phyloP scores from a whole-genome alignment of 768 basidiomycete species.

The Tricholoma terreum region DNA sequence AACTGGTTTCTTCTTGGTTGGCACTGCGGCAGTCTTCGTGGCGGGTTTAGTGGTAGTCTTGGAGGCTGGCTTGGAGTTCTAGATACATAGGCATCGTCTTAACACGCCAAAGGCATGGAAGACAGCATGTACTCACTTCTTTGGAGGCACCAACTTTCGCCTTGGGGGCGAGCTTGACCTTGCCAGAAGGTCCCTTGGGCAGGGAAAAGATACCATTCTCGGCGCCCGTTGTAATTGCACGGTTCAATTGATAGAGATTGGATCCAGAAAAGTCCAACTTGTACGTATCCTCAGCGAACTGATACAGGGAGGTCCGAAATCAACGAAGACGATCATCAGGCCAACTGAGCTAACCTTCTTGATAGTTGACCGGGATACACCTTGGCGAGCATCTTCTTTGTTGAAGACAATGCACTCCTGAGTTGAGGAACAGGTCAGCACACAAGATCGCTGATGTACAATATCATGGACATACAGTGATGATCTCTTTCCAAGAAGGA shows the following conservation, averaged over 20 bases:
- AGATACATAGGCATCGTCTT: constrained; percentile 2
- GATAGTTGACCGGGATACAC: constrained; percentile 74
- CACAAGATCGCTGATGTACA: neutral
- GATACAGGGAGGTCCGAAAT: constrained; percentile 13
- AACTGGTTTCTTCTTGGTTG: constrained; percentile 34
- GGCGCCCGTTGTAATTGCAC: constrained; percentile 68
- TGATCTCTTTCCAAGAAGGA: constrained; percentile 56
- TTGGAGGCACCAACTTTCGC: constrained; percentile 47
- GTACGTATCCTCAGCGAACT: constrained; percentile 86
- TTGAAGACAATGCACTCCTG: constrained; percentile 73
- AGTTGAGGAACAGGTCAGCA: neutral
- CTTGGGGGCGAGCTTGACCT: constrained; percentile 65
- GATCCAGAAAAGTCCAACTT: constrained; percentile 65
- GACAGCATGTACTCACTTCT: constrained; percentile 44
- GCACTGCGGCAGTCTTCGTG: constrained; percentile 29
- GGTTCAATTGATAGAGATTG: constrained; percentile 68
- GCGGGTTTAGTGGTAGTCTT: constrained; percentile 32
- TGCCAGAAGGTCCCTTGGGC: constrained; percentile 51
- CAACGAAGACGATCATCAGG: constrained; percentile 4
- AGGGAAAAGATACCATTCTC: constrained; percentile 42
- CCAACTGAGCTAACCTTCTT: constrained; percentile 65
- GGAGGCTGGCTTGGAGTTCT: constrained; percentile 49
- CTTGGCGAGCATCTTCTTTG: constrained; percentile 62
- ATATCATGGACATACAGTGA: constrained; percentile 35
- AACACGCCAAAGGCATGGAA: constrained; percentile 3